Conservation (phyloP, 2,329 filamentous ascomycete genomes). For the Phoma sp. region DNA sequence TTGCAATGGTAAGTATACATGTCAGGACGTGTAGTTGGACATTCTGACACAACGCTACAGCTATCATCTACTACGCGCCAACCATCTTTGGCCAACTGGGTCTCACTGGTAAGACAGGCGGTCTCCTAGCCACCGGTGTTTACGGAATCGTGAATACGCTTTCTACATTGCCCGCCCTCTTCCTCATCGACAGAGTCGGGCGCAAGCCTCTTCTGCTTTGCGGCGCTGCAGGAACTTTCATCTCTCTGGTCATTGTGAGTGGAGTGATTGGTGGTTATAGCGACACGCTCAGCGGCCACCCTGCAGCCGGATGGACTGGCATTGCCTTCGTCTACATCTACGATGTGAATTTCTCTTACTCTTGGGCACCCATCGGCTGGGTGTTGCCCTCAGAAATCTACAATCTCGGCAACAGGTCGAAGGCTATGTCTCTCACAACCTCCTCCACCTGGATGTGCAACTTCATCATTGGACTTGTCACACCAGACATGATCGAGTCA, state of each 20-base stretch:
- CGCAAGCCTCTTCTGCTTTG: constrained; percentile 66
- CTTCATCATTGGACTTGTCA: constrained; percentile 63
- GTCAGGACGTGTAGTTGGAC: not conserved
- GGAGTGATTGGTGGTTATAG: constrained; percentile 69
- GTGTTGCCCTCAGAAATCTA: constrained; percentile 76
- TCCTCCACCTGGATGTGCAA: constrained; percentile 88
- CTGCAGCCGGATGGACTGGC: constrained; percentile 71
- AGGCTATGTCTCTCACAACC: constrained; percentile 72
- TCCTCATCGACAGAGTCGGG: constrained; percentile 69
- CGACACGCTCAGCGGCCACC: constrained; percentile 61
- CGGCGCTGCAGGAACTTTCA: constrained; percentile 72
- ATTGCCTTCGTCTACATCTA: constrained; percentile 68
- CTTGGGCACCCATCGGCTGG: constrained; percentile 76
- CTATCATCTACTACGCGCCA: constrained; percentile 74
- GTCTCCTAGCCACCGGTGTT: constrained; percentile 79
- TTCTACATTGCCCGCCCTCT: constrained; percentile 67
- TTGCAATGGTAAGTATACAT: constrained; percentile 67
- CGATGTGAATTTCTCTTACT: constrained; percentile 62
- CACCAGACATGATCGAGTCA: constrained; percentile 77
- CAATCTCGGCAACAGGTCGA: constrained; percentile 70
- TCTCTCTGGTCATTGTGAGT: constrained; percentile 73
- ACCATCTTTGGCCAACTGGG: constrained; percentile 81
- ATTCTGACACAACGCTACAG: not conserved
- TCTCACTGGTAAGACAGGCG: constrained; percentile 62
- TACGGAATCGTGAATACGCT: constrained; percentile 59